Evolutionary conservation across 768 basidiomycete species (phyloP).

Genomic region (Fistulinella prunicolor): DNA sequence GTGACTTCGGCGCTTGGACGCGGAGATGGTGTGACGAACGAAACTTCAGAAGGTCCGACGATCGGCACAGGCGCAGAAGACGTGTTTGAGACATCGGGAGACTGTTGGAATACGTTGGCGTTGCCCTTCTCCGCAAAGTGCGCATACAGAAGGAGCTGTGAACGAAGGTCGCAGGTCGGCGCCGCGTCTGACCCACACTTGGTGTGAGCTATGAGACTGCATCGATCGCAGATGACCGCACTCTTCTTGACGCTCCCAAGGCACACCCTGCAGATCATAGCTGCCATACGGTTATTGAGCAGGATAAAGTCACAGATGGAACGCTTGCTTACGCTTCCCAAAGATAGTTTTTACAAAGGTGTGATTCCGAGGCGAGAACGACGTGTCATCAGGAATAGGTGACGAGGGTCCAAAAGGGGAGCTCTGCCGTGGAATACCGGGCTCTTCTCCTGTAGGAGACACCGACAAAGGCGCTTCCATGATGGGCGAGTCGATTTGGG

Average conservation of each 20-base stretch:
- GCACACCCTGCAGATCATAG: slow-evolving; percentile 86
- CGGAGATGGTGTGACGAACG: slow-evolving; percentile 46
- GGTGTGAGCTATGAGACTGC: slow-evolving; percentile 84
- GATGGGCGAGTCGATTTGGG: slow-evolving; percentile 35
- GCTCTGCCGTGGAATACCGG: slow-evolving; percentile 37
- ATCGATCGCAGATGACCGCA: slow-evolving; percentile 84
- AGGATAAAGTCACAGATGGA: not conserved
- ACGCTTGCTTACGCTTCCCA: slow-evolving; percentile 69
- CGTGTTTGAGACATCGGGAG: slow-evolving; percentile 41
- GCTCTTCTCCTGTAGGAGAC: slow-evolving; percentile 40
- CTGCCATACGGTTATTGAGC: slow-evolving; percentile 39
- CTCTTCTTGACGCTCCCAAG: slow-evolving; percentile 75
- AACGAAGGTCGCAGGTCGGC: slow-evolving; percentile 77
- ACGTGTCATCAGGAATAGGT: slow-evolving; percentile 31
- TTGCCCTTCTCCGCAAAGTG: slow-evolving; percentile 73
- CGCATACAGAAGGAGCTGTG: slow-evolving; percentile 74
- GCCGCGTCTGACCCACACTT: slow-evolving; percentile 73
- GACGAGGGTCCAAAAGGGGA: slow-evolving; percentile 36
- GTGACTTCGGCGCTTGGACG: slow-evolving; percentile 48
- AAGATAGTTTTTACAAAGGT: slow-evolving; percentile 91
- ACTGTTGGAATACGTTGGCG: slow-evolving; percentile 53
- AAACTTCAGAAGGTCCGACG: slow-evolving; percentile 48
- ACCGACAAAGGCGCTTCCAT: slow-evolving; percentile 44
- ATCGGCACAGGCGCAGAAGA: not conserved
- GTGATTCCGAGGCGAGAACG: slow-evolving; percentile 66